Conservation (phyloP, 441 rosid species). For the Erodium moschatum region DNA sequence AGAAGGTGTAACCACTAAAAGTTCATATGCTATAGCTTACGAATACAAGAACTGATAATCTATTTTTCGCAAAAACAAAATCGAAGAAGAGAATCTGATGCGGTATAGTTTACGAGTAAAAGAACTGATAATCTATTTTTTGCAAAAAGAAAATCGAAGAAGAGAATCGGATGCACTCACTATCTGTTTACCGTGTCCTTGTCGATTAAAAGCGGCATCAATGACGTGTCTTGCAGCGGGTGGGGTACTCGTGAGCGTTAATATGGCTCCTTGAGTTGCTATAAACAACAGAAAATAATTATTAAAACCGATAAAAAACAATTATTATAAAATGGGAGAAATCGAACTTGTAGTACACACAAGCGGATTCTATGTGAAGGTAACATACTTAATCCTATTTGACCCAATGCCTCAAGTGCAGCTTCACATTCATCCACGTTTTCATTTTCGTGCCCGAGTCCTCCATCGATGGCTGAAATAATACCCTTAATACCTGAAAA, state of each 20-base stretch:
- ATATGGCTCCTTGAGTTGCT: constrained; percentile 62
- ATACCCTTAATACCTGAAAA: constrained; percentile 50
- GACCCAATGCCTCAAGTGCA: constrained; percentile 81
- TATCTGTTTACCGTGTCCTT: constrained; percentile 65
- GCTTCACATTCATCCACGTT: constrained; percentile 60
- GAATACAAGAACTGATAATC: neutral
- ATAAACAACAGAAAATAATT: constrained; percentile 20
- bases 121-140: neutral
- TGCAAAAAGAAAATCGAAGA: neutral
- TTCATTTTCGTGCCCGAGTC: constrained; percentile 38
- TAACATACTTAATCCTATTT: constrained; percentile 62
- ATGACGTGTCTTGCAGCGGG: constrained; percentile 64
- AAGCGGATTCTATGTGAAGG: neutral
- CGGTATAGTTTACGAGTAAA: no score
- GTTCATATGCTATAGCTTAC: no score
- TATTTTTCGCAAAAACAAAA: neutral
- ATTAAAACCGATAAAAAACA: neutral
- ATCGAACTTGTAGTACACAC: neutral
- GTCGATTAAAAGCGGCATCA: constrained; percentile 61
- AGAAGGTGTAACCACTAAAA: constrained; percentile 3
- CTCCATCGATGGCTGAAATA: constrained; percentile 57
- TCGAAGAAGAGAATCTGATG: constrained; percentile 8
- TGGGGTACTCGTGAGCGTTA: constrained; percentile 47
- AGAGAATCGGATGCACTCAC: constrained; percentile 35
- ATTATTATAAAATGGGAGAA: no score